phyloP scores from a whole-genome alignment of 768 basidiomycete genomes.

The Fomitopsis serialis region DNA sequence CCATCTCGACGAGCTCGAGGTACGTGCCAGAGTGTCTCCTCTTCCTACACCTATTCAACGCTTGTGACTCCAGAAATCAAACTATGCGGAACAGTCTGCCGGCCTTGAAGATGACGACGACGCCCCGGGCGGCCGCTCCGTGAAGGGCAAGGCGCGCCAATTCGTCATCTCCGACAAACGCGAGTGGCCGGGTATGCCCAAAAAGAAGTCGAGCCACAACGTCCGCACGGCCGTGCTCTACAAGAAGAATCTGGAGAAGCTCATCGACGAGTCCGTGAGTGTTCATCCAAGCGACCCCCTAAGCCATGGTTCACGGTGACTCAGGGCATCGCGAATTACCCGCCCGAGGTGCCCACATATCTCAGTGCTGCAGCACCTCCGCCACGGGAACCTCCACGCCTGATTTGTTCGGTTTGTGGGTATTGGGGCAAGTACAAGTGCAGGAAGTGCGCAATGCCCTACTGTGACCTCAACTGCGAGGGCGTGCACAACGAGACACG shows the following conservation, averaged over 20 bases:
- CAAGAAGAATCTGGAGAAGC: slow-evolving; percentile 67
- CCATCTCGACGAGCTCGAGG: slow-evolving; percentile 85
- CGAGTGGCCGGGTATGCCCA: slow-evolving; percentile 48
- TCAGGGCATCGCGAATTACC: slow-evolving; percentile 55
- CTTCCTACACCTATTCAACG: not conserved
- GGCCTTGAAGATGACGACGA: slow-evolving; percentile 39
- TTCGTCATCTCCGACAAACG: slow-evolving; percentile 65
- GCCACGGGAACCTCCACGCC: slow-evolving; percentile 57
- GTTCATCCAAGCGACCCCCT: not conserved
- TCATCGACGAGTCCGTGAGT: slow-evolving; percentile 79
- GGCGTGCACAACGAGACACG: slow-evolving; percentile 73
- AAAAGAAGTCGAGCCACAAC: slow-evolving; percentile 79
- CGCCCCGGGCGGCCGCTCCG: slow-evolving; percentile 39
- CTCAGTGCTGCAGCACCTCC: slow-evolving; percentile 61
- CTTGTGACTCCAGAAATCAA: slow-evolving; percentile 52
- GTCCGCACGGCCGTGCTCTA: slow-evolving; percentile 78
- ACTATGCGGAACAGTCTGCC: slow-evolving; percentile 59
- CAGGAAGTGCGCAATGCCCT: slow-evolving; percentile 69
- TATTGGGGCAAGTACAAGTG: slow-evolving; percentile 81
- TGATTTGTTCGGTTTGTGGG: slow-evolving; percentile 82
- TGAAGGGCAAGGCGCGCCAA: slow-evolving; percentile 68
- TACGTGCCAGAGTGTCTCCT: slow-evolving; percentile 19
- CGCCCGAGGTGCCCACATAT: slow-evolving; percentile 57
- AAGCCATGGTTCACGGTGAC: not conserved
- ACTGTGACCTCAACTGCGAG: slow-evolving; percentile 71